These are phyloP conservation scores for Cynanchum wilfordii DNA, from an alignment of 257 asterid genomes.

Conservation along the genomic window DNA sequence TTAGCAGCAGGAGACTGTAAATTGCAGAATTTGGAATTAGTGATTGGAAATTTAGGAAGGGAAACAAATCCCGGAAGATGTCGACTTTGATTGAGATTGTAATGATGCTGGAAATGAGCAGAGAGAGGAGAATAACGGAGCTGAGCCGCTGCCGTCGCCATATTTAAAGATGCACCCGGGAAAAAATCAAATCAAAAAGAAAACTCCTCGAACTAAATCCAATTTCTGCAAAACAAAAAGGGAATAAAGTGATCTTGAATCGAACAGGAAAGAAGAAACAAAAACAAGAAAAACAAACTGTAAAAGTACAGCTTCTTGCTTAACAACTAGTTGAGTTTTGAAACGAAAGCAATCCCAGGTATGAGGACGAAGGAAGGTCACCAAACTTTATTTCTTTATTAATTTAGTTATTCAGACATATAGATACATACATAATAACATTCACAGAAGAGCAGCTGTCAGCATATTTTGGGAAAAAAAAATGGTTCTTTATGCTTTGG, in stretches of 20 bases:
- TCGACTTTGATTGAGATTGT: not conserved
- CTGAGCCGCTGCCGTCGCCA: constrained; percentile 31
- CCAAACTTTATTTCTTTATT: not conserved
- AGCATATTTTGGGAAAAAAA: not conserved
- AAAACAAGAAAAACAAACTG: not conserved
- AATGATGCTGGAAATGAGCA: not conserved
- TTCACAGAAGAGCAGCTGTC: not conserved
- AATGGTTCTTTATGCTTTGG: not conserved
- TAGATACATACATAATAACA: not conserved
- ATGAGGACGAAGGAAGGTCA: not conserved
- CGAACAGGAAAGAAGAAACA: not conserved
- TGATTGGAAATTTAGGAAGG: constrained; percentile 9
- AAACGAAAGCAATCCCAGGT: not conserved
- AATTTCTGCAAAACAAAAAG: not conserved
- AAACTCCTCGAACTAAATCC: not conserved
- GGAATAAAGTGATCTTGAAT: not conserved
- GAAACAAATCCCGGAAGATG: not conserved
- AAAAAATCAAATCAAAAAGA: not conserved
- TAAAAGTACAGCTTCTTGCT: not conserved
- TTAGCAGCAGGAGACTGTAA: not conserved
- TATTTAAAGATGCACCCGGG: not conserved
- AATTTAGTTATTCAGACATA: not conserved
- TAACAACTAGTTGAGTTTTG: too few species aligned
- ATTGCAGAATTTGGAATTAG: not conserved
- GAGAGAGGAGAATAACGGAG: constrained; percentile 31